Percentiles rank a stretch among this genome's conserved stretches.
These are phyloP conservation scores for Dioscorea zingiberensis DNA, from an alignment of 106 monocot genomes.

Conservation along the genomic window DNA sequence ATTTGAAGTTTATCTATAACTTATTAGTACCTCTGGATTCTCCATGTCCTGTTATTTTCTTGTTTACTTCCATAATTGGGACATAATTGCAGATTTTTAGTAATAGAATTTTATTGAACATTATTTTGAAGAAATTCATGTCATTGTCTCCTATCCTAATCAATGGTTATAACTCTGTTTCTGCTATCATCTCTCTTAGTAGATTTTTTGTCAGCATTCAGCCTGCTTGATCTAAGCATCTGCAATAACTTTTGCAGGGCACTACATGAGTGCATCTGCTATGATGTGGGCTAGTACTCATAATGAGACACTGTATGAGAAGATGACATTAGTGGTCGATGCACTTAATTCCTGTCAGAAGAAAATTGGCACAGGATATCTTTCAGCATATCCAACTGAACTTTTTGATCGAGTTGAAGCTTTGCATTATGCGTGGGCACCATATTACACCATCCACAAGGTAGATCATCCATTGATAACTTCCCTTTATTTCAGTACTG, in stretches of 20 bases:
- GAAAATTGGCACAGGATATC: conserved; percentile 82
- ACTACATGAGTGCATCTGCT: conserved; percentile 93
- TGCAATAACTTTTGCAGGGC: conserved; percentile 42
- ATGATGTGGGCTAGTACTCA: conserved; percentile 91
- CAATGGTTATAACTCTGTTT: no score
- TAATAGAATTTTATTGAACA: no score
- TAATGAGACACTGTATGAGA: conserved; percentile 50
- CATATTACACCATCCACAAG: conserved; percentile 99
- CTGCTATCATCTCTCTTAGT: no score
- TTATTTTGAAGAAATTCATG: no score
- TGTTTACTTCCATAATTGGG: no score
- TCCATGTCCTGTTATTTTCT: no score
- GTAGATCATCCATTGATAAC: conserved; percentile 17
- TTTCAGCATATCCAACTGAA: conserved; percentile 87
- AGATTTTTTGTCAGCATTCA: no score
- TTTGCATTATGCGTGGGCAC: conserved; percentile 79
- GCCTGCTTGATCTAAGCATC: not conserved
- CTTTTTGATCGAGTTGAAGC: conserved; percentile 86
- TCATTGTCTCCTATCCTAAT: no score
- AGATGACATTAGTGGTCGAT: conserved; percentile 71
- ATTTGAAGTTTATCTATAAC: no score
- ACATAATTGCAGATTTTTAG: no score
- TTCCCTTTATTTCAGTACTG: no score
- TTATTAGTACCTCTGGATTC: no score
- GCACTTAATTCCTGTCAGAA: conserved; percentile 75